Evolutionary conservation across 495 filamentous ascomycete genomes (phyloP).

Genomic region (Mytilinidion resinicola): DNA sequence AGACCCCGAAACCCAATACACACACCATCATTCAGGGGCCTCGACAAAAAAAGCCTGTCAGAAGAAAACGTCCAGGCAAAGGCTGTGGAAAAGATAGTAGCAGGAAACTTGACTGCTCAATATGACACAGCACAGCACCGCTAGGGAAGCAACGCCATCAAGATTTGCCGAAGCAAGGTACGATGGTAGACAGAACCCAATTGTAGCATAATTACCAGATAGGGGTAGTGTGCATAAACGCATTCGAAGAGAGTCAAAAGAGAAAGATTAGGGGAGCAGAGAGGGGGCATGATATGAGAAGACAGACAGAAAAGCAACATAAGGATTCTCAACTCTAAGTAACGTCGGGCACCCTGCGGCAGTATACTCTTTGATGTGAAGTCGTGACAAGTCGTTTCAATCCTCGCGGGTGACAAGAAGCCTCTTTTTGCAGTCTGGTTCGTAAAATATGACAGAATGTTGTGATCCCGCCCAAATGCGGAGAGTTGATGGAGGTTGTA

Average conservation of each 20-base stretch:
- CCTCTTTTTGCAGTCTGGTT: constrained; percentile 22
- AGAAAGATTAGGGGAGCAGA: not conserved
- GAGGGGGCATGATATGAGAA: not conserved
- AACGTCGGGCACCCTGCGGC: constrained; percentile 24
- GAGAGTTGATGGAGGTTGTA: not conserved
- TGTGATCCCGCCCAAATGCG: constrained; percentile 9
- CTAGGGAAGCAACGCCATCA: too few relatives aligned
- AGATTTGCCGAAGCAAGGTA: too few relatives aligned
- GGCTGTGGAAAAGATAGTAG: too few relatives aligned
- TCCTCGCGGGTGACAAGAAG: constrained; percentile 15
- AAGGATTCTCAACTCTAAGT: constrained; percentile 28
- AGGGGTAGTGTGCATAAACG: too few relatives aligned
- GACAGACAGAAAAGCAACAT: not conserved
- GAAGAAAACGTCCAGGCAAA: too few relatives aligned
- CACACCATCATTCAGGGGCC: too few relatives aligned
- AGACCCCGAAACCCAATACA: too few relatives aligned
- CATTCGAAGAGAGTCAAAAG: not conserved
- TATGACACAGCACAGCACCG: too few relatives aligned
- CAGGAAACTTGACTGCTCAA: too few relatives aligned
- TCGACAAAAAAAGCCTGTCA: too few relatives aligned
- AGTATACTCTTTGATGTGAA: constrained; percentile 23
- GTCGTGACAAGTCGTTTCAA: constrained; percentile 15
- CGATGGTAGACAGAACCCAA: too few relatives aligned
- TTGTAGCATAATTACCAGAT: too few relatives aligned
- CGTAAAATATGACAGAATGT: constrained; percentile 4